phyloP scores from a whole-genome alignment of 305 asterid genomes.

The Solanum hybrid region DNA sequence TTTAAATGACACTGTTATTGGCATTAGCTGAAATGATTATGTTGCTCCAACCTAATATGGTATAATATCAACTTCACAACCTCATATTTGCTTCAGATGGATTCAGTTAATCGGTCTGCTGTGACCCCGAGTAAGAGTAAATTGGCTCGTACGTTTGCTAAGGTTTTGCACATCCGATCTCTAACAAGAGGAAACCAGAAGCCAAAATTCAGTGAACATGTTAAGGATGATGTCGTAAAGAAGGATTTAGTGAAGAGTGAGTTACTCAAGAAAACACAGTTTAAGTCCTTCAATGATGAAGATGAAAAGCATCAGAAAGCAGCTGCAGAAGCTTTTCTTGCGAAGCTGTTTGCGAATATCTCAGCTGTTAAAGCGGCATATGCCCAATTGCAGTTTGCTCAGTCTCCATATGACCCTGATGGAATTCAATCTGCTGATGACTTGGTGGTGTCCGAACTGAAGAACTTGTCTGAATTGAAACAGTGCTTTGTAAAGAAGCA shows the following conservation, averaged over 20 bases:
- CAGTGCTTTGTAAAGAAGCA: constrained; percentile 50
- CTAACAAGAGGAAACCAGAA: constrained; percentile 23
- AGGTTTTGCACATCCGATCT: constrained; percentile 37
- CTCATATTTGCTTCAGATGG: constrained; percentile 26
- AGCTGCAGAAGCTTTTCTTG: constrained; percentile 47
- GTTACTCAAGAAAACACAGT: constrained; percentile 9
- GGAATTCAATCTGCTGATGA: constrained; percentile 72
- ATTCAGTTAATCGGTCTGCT: constrained; percentile 23
- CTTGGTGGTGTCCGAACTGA: constrained; percentile 49
- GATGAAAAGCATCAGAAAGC: constrained; percentile 23
- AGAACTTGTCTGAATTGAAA: constrained; percentile 58
- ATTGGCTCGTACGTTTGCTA: constrained; percentile 39
- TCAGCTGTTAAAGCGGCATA: constrained; percentile 76
- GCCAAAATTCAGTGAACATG: constrained; percentile 18
- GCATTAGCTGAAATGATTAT: neutral
- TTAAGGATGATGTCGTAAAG: constrained; percentile 11
- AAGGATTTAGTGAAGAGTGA: constrained; percentile 7
- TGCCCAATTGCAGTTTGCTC: constrained; percentile 62
- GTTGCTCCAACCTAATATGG: neutral
- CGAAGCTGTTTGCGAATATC: constrained; percentile 60
- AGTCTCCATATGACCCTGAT: constrained; percentile 73
- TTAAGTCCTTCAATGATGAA: constrained; percentile 12
- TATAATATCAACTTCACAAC: neutral
- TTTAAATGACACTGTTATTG: neutral
- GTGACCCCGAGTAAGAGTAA: constrained; percentile 27